Evolutionary conservation across 441 rosid genomes (phyloP).

Genomic region (Pelargonium fulgidum): DNA sequence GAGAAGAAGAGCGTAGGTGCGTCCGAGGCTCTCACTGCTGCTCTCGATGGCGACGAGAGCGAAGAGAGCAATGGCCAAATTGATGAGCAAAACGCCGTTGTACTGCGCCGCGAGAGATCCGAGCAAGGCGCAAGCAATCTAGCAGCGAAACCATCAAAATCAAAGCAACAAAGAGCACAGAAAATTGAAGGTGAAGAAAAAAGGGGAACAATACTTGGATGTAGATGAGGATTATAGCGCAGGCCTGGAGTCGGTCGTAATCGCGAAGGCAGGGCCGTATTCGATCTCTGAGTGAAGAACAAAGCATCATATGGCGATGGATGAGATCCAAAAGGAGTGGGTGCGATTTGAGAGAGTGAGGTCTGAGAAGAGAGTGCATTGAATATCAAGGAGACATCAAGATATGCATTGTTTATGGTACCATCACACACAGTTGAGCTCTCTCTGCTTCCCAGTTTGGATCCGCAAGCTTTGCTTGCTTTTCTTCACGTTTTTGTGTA

Average conservation of each 20-base stretch:
- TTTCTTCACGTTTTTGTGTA: no score
- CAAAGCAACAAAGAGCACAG: background rate
- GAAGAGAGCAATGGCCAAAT: slow-evolving; percentile 69
- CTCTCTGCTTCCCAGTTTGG: no score
- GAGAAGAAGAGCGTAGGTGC: slow-evolving; percentile 82
- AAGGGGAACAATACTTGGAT: slow-evolving; percentile 14
- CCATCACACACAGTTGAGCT: no score
- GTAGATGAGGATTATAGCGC: slow-evolving; percentile 26
- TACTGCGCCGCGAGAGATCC: slow-evolving; percentile 85
- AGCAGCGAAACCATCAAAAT: slow-evolving; percentile 1
- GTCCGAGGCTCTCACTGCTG: slow-evolving; percentile 74
- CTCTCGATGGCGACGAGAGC: slow-evolving; percentile 88
- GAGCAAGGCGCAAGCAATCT: slow-evolving; percentile 87
- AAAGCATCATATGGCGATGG: slow-evolving; percentile 3
- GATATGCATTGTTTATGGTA: no score
- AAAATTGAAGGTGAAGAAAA: no score
- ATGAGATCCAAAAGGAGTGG: no score
- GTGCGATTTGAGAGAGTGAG: no score
- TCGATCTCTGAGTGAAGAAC: slow-evolving; percentile 19
- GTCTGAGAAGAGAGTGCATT: no score
- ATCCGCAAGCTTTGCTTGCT: no score
- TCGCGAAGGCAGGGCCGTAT: slow-evolving; percentile 24
- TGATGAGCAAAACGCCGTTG: slow-evolving; percentile 68
- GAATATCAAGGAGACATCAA: no score
- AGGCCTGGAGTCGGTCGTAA: slow-evolving; percentile 24